Evolutionary conservation across 352 stramenopile genomes (phyloP).

Genomic region (Sclerospora graminicola): DNA sequence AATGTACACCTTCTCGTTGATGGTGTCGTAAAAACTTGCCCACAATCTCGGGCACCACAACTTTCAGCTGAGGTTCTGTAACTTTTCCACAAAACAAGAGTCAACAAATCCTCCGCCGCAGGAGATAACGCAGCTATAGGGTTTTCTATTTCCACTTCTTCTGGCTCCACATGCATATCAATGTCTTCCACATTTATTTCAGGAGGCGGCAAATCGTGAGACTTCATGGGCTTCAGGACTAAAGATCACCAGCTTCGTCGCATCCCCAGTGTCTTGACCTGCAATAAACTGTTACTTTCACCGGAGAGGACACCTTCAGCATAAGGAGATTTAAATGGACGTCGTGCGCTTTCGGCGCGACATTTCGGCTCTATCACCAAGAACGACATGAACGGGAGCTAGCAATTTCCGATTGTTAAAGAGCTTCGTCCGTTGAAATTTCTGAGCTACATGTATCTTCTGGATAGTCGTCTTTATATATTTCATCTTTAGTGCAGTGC

Average conservation of each 20-base stretch:
- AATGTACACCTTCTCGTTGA: constrained; percentile 93
- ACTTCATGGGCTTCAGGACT: constrained; percentile 46
- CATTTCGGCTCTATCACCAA: constrained; percentile 51
- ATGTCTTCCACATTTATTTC: constrained; percentile 61
- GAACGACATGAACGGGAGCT: constrained; percentile 80
- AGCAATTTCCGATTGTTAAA: no score
- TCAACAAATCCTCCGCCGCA: constrained; percentile 31
- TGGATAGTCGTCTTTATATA: no score
- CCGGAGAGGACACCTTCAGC: constrained; percentile 35
- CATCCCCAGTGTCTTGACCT: constrained; percentile 79
- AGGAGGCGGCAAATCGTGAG: constrained; percentile 50
- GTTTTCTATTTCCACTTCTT: constrained; percentile 14
- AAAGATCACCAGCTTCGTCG: constrained; percentile 43
- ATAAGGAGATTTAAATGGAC: constrained; percentile 75
- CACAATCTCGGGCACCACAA: constrained; percentile 86
- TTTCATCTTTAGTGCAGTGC: no score
- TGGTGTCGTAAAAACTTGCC: constrained; percentile 93
- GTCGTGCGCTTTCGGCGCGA: constrained; percentile 40
- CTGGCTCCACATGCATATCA: constrained; percentile 17
- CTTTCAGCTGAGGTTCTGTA: constrained; percentile 40
- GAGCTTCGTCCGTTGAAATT: no score
- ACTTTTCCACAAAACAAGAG: constrained; percentile 75
- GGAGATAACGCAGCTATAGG: constrained; percentile 4
- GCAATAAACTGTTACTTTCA: constrained; percentile 68
- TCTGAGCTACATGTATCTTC: no score